Percentiles rank a stretch among this genome's conserved stretches.
phyloP scores from a whole-genome alignment of 805 yeast genomes.

The Metschnikowia hibisci region DNA sequence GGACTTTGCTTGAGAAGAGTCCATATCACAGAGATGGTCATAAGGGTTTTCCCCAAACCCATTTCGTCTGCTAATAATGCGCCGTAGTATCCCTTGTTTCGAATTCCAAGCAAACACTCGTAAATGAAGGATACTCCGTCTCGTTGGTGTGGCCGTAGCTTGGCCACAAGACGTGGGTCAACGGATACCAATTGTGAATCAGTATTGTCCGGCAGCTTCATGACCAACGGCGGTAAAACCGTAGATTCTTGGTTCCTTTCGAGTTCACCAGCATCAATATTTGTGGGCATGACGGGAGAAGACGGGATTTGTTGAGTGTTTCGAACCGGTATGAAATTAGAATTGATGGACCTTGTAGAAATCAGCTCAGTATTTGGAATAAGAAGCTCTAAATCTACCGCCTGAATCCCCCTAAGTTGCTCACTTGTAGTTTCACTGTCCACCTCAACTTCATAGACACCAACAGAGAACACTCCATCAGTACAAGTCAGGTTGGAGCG shows the following conservation, averaged over 20 bases:
- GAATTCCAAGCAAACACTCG: constrained; percentile 73
- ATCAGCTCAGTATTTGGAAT: not conserved
- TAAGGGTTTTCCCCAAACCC: constrained; percentile 88
- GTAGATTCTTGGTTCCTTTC: not conserved
- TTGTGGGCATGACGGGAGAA: not conserved
- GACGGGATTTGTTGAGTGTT: not conserved
- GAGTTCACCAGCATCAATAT: not conserved
- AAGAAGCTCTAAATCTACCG: not conserved
- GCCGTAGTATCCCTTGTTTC: constrained; percentile 53
- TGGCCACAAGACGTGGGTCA: constrained; percentile 52
- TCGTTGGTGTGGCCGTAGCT: constrained; percentile 78
- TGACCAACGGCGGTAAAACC: not conserved
- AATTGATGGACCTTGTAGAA: not conserved
- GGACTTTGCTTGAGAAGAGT: constrained; percentile 72
- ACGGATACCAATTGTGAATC: constrained; percentile 41
- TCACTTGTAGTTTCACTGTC: constrained; percentile 28
- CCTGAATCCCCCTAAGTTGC: not conserved
- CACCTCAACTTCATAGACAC: constrained; percentile 59
- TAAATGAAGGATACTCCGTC: constrained; percentile 82
- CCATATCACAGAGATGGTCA: constrained; percentile 81
- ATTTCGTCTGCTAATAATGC: constrained; percentile 93
- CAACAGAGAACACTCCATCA: constrained; percentile 42
- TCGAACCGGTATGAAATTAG: not conserved
- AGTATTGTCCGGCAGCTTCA: not conserved
- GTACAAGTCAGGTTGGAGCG: constrained; percentile 11